Evolutionary conservation across 768 basidiomycete species (phyloP).

Genomic region (Termitomyces heimii): DNA sequence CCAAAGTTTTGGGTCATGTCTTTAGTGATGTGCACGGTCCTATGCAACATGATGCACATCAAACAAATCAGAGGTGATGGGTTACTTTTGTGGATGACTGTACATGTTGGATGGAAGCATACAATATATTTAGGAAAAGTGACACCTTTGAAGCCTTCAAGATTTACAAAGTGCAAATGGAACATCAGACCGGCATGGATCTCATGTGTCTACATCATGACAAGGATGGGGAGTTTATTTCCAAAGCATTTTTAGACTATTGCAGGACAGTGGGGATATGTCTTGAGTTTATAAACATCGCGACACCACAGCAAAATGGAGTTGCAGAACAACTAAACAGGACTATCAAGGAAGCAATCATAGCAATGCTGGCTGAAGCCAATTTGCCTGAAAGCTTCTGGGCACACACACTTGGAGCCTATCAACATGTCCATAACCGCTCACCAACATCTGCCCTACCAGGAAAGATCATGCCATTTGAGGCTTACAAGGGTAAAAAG

Average conservation of each 20-base stretch:
- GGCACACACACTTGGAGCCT: background rate
- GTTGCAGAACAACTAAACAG: slow-evolving; percentile 34
- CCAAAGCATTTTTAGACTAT: background rate
- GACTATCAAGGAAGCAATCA: slow-evolving; percentile 25
- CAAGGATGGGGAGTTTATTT: background rate
- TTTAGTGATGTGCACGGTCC: background rate
- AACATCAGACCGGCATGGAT: background rate
- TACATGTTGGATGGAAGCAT: background rate
- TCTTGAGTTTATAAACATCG: background rate
- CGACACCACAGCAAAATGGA: slow-evolving; percentile 29
- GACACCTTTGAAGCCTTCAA: background rate
- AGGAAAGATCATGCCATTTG: background rate
- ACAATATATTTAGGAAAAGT: background rate
- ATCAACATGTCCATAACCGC: background rate
- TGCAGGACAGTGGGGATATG: background rate
- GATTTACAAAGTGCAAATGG: background rate
- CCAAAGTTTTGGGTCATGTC: background rate
- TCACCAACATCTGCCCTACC: background rate
- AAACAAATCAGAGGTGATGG: background rate
- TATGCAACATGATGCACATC: background rate
- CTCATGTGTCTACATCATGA: background rate
- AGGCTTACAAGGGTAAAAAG: background rate
- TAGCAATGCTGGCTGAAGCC: slow-evolving; percentile 8
- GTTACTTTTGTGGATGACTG: background rate
- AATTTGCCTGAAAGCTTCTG: slow-evolving; percentile 3